Percentiles rank a stretch among this genome's conserved stretches.
phyloP scores from a whole-genome alignment of 345 rosid species.

The Eucalyptus regnans region DNA sequence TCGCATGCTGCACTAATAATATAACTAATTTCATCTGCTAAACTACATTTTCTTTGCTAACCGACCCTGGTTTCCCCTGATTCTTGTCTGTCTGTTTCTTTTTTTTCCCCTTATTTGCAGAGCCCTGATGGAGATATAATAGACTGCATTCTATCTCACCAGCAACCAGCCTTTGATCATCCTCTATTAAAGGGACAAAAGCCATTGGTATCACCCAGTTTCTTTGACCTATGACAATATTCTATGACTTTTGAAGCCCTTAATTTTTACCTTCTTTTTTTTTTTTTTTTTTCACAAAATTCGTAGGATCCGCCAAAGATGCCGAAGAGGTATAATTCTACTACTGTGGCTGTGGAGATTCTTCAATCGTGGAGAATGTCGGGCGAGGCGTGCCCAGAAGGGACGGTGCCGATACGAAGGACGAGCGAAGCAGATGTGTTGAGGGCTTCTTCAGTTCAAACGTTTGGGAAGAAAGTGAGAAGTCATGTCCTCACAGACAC shows the following conservation, averaged over 20 bases:
- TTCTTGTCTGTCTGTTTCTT: not conserved
- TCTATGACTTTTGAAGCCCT: not conserved
- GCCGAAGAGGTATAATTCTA: conserved; percentile 33
- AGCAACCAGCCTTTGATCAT: conserved; percentile 93
- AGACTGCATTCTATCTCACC: conserved; percentile 71
- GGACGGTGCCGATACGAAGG: conserved; percentile 82
- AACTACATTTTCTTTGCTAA: not conserved
- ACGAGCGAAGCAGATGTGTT: conserved; percentile 69
- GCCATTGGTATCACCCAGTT: conserved; percentile 41
- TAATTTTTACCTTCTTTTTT: not conserved
- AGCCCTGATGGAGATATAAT: conserved; percentile 91
- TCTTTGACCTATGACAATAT: not conserved
- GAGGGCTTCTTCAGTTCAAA: conserved; percentile 52
- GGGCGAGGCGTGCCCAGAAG: conserved; percentile 82
- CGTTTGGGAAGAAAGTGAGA: conserved; percentile 59
- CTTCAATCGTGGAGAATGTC: conserved; percentile 67
- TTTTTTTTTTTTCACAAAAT: not conserved
- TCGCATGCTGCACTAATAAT: not conserved
- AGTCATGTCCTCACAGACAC: conserved; percentile 68
- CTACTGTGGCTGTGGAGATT: conserved; percentile 18
- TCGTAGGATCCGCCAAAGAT: conserved; percentile 70
- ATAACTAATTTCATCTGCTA: not conserved
- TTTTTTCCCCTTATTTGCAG: conserved; percentile 18
- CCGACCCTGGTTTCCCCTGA: not conserved
- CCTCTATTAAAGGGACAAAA: conserved; percentile 55